Conservation (phyloP, 257 asterid genomes). For the Datura wrightii region DNA sequence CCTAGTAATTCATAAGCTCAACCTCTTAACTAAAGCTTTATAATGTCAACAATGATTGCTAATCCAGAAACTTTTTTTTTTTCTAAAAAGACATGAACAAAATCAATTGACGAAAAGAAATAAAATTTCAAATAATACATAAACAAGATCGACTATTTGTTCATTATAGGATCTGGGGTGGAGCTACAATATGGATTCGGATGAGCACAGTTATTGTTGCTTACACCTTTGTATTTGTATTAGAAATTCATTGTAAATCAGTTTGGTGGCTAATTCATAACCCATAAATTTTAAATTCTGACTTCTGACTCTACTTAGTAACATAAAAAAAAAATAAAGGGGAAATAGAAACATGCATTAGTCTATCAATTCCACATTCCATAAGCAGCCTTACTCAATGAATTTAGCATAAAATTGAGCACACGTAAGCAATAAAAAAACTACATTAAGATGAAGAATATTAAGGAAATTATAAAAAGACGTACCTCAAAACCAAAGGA, state of each 20-base stretch:
- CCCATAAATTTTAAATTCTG: no score
- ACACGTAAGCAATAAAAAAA: no score
- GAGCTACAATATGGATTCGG: no score
- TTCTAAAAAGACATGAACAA: not conserved
- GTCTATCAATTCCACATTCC: not conserved
- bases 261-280: no score
- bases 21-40: not conserved
- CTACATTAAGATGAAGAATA: not conserved
- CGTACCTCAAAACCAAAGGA: not conserved
- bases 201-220: no score
- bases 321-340: not conserved
- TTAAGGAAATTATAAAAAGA: no score
- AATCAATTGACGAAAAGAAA: no score
- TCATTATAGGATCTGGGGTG: no score
- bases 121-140: not conserved
- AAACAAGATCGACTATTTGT: not conserved
- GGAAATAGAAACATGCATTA: not conserved
- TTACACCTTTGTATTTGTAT: no score
- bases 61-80: no score
- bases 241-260: no score
- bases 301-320: no score
- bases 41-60: not conserved
- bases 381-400: not conserved
- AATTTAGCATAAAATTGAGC: not conserved
- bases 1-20: constrained; percentile 26